These are phyloP conservation scores for Linum usitatissimum DNA, from an alignment of 345 rosid genomes.

Conservation along the genomic window DNA sequence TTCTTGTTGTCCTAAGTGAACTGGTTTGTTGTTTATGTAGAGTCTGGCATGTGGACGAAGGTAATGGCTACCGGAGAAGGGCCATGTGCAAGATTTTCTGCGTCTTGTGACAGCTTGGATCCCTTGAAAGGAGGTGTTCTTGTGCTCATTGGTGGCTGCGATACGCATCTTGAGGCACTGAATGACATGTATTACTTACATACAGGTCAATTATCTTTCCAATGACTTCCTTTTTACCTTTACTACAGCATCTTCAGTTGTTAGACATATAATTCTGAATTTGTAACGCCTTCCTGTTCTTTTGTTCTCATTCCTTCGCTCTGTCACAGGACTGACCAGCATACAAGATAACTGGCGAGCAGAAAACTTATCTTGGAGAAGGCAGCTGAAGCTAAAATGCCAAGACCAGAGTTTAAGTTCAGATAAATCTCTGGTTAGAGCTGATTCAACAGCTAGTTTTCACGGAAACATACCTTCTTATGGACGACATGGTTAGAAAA, in stretches of 20 bases:
- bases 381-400: conserved; percentile 85
- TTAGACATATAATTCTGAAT: neutral
- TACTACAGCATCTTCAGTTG: conserved; percentile 1
- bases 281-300: neutral
- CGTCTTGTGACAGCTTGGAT: conserved; percentile 84
- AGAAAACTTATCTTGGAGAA: conserved; percentile 74
- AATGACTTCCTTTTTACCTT: conserved; percentile 7
- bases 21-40: conserved; percentile 28
- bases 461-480: conserved; percentile 36
- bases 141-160: conserved; percentile 83
- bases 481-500: conserved; percentile 38
- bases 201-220: conserved; percentile 47
- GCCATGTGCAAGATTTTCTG: conserved; percentile 93
- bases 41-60: conserved; percentile 71
- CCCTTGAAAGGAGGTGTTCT: conserved; percentile 67
- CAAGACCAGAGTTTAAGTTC: conserved; percentile 57
- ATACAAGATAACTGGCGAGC: conserved; percentile 37
- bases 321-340: conserved; percentile 44
- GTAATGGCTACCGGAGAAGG: conserved; percentile 59
- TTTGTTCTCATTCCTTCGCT: conserved; percentile 10
- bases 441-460: conserved; percentile 35
- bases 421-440: conserved; percentile 43
- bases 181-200: conserved; percentile 82
- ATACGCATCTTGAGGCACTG: conserved; percentile 86
- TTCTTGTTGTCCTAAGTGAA: conserved; percentile 2